Percentiles rank a stretch among this genome's conserved stretches.
phyloP scores from a whole-genome alignment of 2,329 filamentous ascomycete species.

The Xylaria digitata region DNA sequence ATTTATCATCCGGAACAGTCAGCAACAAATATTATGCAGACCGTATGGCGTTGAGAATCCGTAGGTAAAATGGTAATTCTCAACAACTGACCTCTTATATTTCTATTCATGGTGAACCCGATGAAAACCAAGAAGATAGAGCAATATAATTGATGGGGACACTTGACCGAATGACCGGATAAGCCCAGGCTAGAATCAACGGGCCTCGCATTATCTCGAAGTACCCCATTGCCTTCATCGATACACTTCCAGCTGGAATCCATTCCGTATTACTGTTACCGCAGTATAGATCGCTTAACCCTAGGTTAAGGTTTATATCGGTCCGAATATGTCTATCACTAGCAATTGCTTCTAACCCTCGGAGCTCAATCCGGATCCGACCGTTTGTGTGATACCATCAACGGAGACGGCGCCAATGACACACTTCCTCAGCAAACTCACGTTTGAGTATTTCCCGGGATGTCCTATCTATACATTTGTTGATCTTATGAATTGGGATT shows the following conservation, averaged over 20 bases:
- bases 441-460: slow-evolving; percentile 71
- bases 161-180: slow-evolving; percentile 33
- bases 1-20: not conserved
- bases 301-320: not conserved
- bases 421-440: slow-evolving; percentile 70
- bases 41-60: not conserved
- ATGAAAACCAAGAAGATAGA: not conserved
- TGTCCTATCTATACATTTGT: slow-evolving; percentile 69
- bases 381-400: slow-evolving; percentile 53
- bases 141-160: slow-evolving; percentile 43
- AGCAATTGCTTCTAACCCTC: slow-evolving; percentile 55
- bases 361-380: slow-evolving; percentile 73
- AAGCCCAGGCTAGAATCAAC: slow-evolving; percentile 10
- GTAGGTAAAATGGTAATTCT: not conserved
- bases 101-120: not conserved
- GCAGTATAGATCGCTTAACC: not conserved
- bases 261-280: not conserved
- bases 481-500: slow-evolving; percentile 63
- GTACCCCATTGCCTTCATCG: not conserved
- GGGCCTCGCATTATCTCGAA: not conserved
- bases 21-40: not conserved
- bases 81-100: not conserved
- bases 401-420: slow-evolving; percentile 46
- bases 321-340: slow-evolving; percentile 9
- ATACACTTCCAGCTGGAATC: not conserved